Percentiles rank a stretch among this genome's conserved stretches.
These are phyloP conservation scores for Amaranthus hypochondriacus DNA, from an alignment of 148 eudicot genomes.

Conservation along the genomic window DNA sequence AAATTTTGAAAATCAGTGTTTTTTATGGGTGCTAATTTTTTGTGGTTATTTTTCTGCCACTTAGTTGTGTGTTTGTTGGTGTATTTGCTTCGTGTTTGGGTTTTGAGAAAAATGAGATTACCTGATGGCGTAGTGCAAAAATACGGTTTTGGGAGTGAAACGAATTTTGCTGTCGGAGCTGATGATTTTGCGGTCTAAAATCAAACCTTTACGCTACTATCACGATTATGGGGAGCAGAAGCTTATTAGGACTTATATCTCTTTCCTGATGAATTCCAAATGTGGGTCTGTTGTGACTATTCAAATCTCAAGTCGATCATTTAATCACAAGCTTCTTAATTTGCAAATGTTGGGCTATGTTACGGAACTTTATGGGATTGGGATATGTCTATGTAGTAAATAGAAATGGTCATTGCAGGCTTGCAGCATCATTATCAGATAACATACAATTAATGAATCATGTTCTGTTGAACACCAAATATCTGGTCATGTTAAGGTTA, in stretches of 20 bases:
- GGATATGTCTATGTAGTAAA: neutral
- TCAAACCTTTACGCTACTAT: too few relatives aligned
- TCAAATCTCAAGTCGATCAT: neutral
- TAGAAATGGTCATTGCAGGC: neutral
- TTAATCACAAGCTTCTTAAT: neutral
- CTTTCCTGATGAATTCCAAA: too few relatives aligned
- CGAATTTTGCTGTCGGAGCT: too few relatives aligned
- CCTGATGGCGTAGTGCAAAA: neutral
- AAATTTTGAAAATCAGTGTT: neutral
- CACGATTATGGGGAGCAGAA: too few relatives aligned
- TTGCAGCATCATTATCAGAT: neutral
- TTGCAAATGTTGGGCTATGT: neutral
- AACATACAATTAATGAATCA: neutral
- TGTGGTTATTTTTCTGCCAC: neutral
- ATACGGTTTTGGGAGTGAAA: too few relatives aligned
- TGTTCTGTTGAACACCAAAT: neutral
- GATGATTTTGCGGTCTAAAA: too few relatives aligned
- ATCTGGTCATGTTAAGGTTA: neutral
- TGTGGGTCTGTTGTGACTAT: neutral
- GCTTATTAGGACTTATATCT: too few relatives aligned
- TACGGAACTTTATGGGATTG: neutral
- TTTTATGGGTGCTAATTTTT: too few relatives aligned
- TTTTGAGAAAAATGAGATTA: neutral
- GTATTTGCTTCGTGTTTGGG: neutral
- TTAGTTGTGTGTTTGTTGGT: neutral